These are phyloP conservation scores for Claviceps fusiformis DNA, from an alignment of 2,329 filamentous ascomycete genomes.

Conservation along the genomic window DNA sequence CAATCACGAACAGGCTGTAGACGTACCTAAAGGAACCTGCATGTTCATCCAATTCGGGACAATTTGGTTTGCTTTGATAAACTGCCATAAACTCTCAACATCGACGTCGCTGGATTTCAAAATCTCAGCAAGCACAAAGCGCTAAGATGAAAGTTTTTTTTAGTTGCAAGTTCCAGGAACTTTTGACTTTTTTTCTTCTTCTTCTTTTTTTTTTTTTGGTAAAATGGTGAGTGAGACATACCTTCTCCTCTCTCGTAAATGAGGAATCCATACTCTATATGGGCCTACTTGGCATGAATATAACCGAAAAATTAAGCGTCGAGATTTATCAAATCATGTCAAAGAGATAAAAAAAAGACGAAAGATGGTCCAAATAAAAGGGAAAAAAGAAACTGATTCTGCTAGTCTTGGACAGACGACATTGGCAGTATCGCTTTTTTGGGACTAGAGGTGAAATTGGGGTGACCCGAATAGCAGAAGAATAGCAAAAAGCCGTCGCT, in stretches of 20 bases:
- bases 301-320: background rate
- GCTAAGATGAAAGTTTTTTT: constrained; percentile 20
- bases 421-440: background rate
- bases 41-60: constrained; percentile 33
- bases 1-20: background rate
- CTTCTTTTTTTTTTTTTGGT: no score
- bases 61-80: constrained; percentile 29
- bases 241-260: constrained; percentile 8
- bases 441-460: background rate
- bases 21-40: constrained; percentile 33
- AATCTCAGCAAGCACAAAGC: constrained; percentile 43
- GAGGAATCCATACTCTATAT: constrained; percentile 5
- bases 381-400: background rate
- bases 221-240: background rate
- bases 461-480: constrained; percentile 2
- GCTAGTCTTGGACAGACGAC: background rate
- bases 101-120: constrained; percentile 42
- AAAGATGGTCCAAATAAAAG: background rate
- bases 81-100: constrained; percentile 29
- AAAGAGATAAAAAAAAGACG: background rate
- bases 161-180: background rate
- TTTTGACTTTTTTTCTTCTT: background rate
- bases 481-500: constrained; percentile 2
- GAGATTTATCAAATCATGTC: background rate
- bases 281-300: background rate